Conservation (phyloP, 768 basidiomycete genomes). For the Phanerodontia chrysosporium region DNA sequence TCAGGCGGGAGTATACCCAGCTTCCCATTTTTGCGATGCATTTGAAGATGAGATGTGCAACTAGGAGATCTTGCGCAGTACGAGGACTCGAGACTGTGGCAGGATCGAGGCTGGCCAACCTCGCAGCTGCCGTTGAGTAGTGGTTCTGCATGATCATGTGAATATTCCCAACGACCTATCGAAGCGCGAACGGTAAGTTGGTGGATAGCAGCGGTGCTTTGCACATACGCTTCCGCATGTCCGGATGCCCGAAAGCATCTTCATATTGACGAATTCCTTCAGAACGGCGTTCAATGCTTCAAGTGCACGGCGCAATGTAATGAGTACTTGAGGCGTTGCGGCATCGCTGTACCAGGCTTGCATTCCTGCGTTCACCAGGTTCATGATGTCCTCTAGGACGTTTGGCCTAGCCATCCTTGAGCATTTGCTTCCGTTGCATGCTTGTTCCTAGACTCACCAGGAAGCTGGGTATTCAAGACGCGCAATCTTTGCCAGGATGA, state of each 20-base stretch:
- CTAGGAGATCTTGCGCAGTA: constrained; percentile 42
- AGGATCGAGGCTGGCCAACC: constrained; percentile 29
- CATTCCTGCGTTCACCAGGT: constrained; percentile 49
- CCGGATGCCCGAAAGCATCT: constrained; percentile 65
- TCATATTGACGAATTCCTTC: constrained; percentile 67
- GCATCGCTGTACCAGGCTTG: constrained; percentile 43
- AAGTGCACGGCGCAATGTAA: constrained; percentile 57
- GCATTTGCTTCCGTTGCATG: neutral
- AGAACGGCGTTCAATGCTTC: constrained; percentile 60
- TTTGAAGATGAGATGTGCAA: constrained; percentile 74
- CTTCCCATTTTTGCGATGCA: constrained; percentile 62
- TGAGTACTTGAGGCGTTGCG: constrained; percentile 33
- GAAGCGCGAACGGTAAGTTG: constrained; percentile 1
- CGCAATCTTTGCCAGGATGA: constrained; percentile 73
- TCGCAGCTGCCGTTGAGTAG: constrained; percentile 52
- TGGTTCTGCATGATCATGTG: constrained; percentile 54
- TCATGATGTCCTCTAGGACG: constrained; percentile 51
- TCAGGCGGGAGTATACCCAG: constrained; percentile 61
- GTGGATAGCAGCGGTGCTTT: neutral
- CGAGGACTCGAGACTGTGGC: constrained; percentile 33
- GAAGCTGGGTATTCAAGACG: constrained; percentile 69
- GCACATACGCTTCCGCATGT: constrained; percentile 56
- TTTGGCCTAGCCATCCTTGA: constrained; percentile 44
- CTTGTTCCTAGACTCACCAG: constrained; percentile 48
- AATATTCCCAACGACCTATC: constrained; percentile 56